phyloP scores from a whole-genome alignment of 805 yeast species.

The Candida krabiensis region DNA sequence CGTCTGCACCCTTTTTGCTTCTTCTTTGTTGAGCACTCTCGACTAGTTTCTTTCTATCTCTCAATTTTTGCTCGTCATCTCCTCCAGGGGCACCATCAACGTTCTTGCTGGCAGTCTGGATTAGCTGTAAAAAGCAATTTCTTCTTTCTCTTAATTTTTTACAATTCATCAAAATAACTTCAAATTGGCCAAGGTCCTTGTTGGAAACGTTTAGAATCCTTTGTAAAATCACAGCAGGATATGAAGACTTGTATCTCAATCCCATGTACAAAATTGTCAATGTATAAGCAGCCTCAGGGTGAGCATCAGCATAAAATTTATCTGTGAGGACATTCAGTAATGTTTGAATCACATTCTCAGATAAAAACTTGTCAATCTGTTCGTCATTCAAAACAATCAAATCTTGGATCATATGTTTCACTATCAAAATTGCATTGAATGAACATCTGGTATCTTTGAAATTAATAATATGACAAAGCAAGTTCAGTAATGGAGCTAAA shows the following conservation, averaged over 20 bases:
- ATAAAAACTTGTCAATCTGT: constrained; percentile 70
- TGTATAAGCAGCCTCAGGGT: constrained; percentile 88
- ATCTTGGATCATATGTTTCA: constrained; percentile 71
- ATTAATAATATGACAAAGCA: constrained; percentile 73
- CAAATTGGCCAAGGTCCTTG: constrained; percentile 62
- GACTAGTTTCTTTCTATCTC: constrained; percentile 51
- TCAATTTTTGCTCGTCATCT: constrained; percentile 39
- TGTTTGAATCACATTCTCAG: constrained; percentile 67
- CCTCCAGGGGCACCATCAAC: constrained; percentile 20
- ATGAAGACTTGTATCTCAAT: constrained; percentile 64
- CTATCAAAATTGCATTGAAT: constrained; percentile 80
- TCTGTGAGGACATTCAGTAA: constrained; percentile 67
- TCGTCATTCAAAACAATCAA: constrained; percentile 62
- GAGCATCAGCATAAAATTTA: constrained; percentile 80
- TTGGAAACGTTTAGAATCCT: constrained; percentile 51
- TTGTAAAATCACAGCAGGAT: constrained; percentile 62
- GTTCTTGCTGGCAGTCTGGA: constrained; percentile 53
- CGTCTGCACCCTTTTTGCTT: constrained; percentile 27
- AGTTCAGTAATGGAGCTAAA: constrained; percentile 73
- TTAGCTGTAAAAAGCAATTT: constrained; percentile 71
- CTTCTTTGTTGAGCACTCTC: constrained; percentile 53
- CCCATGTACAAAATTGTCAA: constrained; percentile 77
- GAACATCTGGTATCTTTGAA: constrained; percentile 92
- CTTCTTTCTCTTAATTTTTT: constrained; percentile 76
- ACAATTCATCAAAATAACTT: constrained; percentile 60